Conservation (phyloP, 2,329 filamentous ascomycete genomes). For the Aspergillus fischeri region DNA sequence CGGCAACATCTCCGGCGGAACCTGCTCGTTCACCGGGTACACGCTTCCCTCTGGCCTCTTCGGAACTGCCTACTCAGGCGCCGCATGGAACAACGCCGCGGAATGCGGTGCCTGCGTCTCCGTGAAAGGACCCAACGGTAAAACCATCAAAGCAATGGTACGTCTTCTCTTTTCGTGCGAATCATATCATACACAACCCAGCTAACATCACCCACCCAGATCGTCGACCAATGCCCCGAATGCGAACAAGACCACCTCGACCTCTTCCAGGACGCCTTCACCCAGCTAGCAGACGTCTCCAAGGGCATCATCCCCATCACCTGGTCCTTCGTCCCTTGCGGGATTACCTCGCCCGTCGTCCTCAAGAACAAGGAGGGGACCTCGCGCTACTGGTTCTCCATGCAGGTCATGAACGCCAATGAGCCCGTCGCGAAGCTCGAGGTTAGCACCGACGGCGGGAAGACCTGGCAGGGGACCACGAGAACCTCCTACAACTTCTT, state of each 20-base stretch:
- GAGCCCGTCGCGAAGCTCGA: slow-evolving; percentile 54
- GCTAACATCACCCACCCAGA: slow-evolving; percentile 25
- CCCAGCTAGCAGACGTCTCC: slow-evolving; percentile 41
- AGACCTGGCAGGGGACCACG: slow-evolving; percentile 54
- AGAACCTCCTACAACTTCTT: slow-evolving; percentile 60
- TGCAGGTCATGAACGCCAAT: slow-evolving; percentile 64
- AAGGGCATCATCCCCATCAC: slow-evolving; percentile 48
- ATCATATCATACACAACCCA: not conserved
- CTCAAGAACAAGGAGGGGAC: slow-evolving; percentile 50
- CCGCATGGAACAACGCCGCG: slow-evolving; percentile 51
- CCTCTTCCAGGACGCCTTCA: slow-evolving; percentile 52
- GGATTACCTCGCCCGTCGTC: slow-evolving; percentile 47
- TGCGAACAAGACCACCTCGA: slow-evolving; percentile 54
- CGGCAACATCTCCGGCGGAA: slow-evolving; percentile 56
- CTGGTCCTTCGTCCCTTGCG: slow-evolving; percentile 51
- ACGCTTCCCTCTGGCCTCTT: slow-evolving; percentile 54
- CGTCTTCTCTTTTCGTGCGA: slow-evolving; percentile 10
- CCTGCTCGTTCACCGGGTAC: slow-evolving; percentile 62
- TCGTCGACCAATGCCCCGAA: slow-evolving; percentile 56
- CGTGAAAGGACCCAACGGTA: slow-evolving; percentile 50
- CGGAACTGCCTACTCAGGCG: slow-evolving; percentile 58
- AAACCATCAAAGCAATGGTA: slow-evolving; percentile 62
- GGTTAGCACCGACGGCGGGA: slow-evolving; percentile 58
- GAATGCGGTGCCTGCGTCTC: slow-evolving; percentile 61
- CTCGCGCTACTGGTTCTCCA: slow-evolving; percentile 53